Percentiles rank a stretch among this genome's conserved stretches.
Evolutionary conservation across 352 stramenopile species (phyloP).

Genomic region (Aphanomyces euteiches): DNA sequence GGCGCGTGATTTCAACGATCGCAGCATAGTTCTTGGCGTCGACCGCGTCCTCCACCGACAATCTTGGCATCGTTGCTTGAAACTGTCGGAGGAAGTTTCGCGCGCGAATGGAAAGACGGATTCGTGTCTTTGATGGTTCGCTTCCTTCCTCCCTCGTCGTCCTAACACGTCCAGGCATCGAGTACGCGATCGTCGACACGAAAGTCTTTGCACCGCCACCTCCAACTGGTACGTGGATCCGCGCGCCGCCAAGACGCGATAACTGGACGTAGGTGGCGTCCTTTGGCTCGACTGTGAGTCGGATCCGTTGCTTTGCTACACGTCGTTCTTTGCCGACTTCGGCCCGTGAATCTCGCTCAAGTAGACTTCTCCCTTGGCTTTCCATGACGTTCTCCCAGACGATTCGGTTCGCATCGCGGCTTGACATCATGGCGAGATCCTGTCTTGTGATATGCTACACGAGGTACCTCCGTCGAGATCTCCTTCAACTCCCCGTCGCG

Average conservation of each 20-base stretch:
- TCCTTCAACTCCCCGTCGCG: conserved; percentile 30
- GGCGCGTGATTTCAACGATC: neutral
- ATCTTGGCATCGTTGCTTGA: neutral
- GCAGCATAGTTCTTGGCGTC: neutral
- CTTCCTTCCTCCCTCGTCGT: no score
- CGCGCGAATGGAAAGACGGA: no score
- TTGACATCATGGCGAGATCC: neutral
- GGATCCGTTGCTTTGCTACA: conserved; percentile 89
- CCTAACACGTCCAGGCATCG: no score
- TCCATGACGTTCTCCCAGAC: no score
- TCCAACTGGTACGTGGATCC: no score
- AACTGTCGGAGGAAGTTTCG: no score
- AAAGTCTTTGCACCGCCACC: no score
- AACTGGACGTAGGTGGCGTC: no score
- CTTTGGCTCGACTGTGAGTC: neutral
- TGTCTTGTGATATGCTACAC: conserved; percentile 66
- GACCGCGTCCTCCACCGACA: conserved; percentile 12
- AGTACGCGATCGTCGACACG: no score
- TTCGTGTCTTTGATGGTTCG: no score
- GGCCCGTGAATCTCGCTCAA: conserved; percentile 90
- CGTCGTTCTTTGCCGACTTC: conserved; percentile 98
- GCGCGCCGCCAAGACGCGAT: no score
- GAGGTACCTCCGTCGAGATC: neutral
- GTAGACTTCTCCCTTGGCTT: neutral
- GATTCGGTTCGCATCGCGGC: no score